Base-by-base conservation (phyloP, 2,329 filamentous ascomycete genomes). In the Claviceps purpurea region DNA sequence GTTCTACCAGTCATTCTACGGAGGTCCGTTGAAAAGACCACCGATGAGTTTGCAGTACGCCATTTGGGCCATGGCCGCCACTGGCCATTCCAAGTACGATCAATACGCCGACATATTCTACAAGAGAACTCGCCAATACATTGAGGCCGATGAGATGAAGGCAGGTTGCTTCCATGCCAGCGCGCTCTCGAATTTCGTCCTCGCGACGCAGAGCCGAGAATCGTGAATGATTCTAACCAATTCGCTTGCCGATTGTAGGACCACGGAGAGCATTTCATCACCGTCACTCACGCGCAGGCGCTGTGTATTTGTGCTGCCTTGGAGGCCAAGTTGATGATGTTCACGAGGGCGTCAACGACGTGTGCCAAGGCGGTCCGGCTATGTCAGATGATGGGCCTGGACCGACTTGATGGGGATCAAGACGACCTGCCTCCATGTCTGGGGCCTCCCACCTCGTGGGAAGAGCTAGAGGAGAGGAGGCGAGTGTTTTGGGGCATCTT, bases 401-500 rank as follows among this genome's bases (percentile, higher is more conserved):
- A 94, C 65, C 77, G 84, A 26, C 65, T 94, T 40, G 89, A 95
- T 63, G 81, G 80, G 5, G 67, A 71, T 1, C 75, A 75, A 0
- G 64, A 82, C 13, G 81, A 85, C 52, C 77, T 87, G 42, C 87
- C 90, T 56, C 85, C 89, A 51, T 85, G 84, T 44, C 63, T 96
- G 7, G 73, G 79, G 3, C 84, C 87, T 1, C 75, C 89, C 0
- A 79, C 77, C 59, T 87, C 89, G 61, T 95, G 88, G 88, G 82
- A 79, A 1, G 91, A 96, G 55, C 57, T 73, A 20, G 74, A 77
- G 54, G 90, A 97, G 66, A 77, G 90, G 50, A 77, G 91, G 53
- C 77, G 91, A 57, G 83, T 86, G 0, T 95, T 95, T 59, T 96
- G 91, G 91, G 79, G 84, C 57, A 77, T 82, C 0, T 96, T 91